Base-by-base conservation (phyloP, 805 yeast species). In the Spathaspora girioi region DNA sequence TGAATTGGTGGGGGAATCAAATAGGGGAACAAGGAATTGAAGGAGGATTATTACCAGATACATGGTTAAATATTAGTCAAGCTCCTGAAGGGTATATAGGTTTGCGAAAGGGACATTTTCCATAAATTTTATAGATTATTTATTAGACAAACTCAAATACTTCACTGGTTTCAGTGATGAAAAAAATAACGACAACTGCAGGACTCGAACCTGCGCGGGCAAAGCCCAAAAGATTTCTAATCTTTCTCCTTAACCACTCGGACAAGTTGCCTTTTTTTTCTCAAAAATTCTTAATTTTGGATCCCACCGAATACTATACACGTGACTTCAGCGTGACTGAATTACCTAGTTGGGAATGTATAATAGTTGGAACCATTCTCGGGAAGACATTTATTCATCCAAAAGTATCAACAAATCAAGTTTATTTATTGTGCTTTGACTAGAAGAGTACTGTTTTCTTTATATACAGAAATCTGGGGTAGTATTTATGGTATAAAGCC, bases 131-230 rank as follows among this genome's bases (percentile, higher is more conserved):
- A 29, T 29, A 29, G 32, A 20, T 17, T 42, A 42, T 42, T 20
- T 43, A 29, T 43, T 43, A 43, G 46, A 23, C 26, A 23, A 29
- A 29, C 9, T 29, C 11, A 29, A 29, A 3, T 3, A 29, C 3
- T 10, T 12, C 11, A 8, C 11, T 29, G 32, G 32, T 5, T 5
- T 29, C 14, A 23, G n/a, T 14, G 23, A 42, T 3, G 5, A 38
- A 29, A 38, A 38, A 47, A 64, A 64, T 61, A 54, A 46, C 81
- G 82, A 77, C 81, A 78, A 77, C 81, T 76, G 79, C 82, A 78
- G 81, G 82, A 78, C 66, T 77, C 80, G 82, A 78, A 77, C 82
- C 82, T 78, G 81, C 79, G 81, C 81, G 81, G 81, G 81, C 82
- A 75, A 70, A 77, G 79, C 80, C 81, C 81, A 78, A 71, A 70